Base-by-base conservation (phyloP, 2,329 filamentous ascomycete species). In the Plectosphaerella cucumerina region DNA sequence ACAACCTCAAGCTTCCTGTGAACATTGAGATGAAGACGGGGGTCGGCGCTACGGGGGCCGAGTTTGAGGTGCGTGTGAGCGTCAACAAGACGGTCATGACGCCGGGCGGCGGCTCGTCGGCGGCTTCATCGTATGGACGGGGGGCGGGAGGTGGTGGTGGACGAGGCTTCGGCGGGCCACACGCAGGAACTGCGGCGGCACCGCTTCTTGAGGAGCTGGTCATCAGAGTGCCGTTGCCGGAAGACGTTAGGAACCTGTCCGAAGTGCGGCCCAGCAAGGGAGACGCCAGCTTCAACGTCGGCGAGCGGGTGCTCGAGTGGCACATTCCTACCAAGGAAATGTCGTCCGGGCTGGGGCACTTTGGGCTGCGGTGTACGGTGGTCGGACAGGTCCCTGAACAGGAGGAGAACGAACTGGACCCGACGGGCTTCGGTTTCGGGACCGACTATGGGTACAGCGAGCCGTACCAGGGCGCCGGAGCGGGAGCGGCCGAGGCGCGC, bases 11-110 rank as follows among this genome's bases (percentile, higher is more conserved):
- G 63, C 72, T 97, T 5, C 94, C 94, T 0, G 87, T 94, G 3
- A 84, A 78, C 46, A 76, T 96, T 47, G 89, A 96, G 62, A 82
- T 97, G 45, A 87, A 86, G 60, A 93, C 91, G 2, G 84, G 85
- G 0, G 75, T 97, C 3, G 94, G 94, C 0, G 68, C 80, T 2
- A 74, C 73, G 1, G 91, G 89, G 1, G 82, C 86, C 6, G 94
- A 97, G 50, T 97, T 99, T 60, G 92, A 97, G 67, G 89, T 96
- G 45, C 81, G 89, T 47, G 68, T 96, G 21, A 82, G 84, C 53
- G 78, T 90, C 39, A 85, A 85, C 62, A 87, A 80, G 60, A 76
- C 86, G 23, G 86, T 89, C 54, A 62, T 73, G 58, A 53, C 66
- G 54, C 56, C 67, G 37, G 67, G 71, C 22, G 67, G 69, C 34